Conservation (phyloP, 169 alveolate species). For the Cystoisospora suis region DNA sequence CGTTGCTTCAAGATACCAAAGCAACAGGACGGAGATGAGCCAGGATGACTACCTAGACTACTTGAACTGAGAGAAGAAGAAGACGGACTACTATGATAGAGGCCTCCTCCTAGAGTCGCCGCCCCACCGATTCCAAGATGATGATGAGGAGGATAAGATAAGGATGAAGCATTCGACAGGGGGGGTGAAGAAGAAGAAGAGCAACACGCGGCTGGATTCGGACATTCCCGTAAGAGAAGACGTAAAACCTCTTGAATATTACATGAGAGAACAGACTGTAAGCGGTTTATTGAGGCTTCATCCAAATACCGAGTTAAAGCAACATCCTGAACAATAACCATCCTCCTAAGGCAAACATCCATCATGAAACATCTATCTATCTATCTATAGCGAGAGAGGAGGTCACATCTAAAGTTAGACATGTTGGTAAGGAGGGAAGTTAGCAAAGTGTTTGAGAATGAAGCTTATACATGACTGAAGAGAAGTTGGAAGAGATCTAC, state of each 20-base stretch:
- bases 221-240: conserved; percentile 12
- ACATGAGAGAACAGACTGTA: conserved; percentile 20
- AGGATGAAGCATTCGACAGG: no score
- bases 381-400: no score
- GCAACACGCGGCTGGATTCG: not conserved
- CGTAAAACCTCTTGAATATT: conserved; percentile 12
- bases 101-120: no score
- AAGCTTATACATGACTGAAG: no score
- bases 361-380: not conserved
- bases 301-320: conserved; percentile 39
- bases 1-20: not conserved
- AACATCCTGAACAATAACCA: conserved; percentile 12
- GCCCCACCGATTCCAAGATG: no score
- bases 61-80: no score
- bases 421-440: no score
- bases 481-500: no score
- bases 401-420: no score
- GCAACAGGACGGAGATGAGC: not conserved
- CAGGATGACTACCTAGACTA: not conserved
- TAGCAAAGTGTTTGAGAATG: no score
- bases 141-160: not conserved
- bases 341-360: not conserved
- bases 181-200: not conserved
- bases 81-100: no score
- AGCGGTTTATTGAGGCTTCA: conserved; percentile 14